Percentiles rank a stretch among this genome's conserved stretches.
Conservation (phyloP, 441 rosid species). For the Bruguiera hainesii region DNA sequence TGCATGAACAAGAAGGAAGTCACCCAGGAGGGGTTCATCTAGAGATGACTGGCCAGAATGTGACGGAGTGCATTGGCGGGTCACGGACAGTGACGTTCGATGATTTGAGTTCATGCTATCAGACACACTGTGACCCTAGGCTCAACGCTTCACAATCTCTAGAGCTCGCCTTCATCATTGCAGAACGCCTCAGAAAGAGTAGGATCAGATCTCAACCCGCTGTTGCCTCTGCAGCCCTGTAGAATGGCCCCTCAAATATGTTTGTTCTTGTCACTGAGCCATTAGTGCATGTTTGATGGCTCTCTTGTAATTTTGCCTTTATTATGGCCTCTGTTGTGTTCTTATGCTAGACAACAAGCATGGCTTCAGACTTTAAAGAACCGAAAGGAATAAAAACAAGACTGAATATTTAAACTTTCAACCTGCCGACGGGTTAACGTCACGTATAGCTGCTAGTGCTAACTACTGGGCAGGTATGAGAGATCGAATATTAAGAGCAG, state of each 20-base stretch:
- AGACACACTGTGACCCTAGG: constrained; percentile 92
- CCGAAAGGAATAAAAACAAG: not conserved
- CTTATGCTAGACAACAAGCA: not conserved
- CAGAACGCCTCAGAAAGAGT: constrained; percentile 90
- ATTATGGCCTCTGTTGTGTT: not conserved
- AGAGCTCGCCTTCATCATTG: constrained; percentile 89
- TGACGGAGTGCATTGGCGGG: constrained; percentile 96
- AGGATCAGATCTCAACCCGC: constrained; percentile 55
- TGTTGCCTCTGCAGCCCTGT: constrained; percentile 24
- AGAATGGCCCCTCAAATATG: constrained; percentile 5
- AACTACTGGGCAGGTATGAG: too few relatives aligned
- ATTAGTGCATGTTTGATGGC: constrained; percentile 8
- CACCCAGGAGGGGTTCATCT: constrained; percentile 89
- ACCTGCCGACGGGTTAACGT: too few relatives aligned
- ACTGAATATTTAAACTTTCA: not conserved
- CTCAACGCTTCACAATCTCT: constrained; percentile 94
- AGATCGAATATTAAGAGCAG: too few relatives aligned
- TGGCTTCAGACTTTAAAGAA: not conserved
- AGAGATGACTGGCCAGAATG: constrained; percentile 97
- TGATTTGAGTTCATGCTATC: constrained; percentile 88
- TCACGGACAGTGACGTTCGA: constrained; percentile 90
- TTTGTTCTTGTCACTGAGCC: constrained; percentile 1
- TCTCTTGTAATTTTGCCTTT: not conserved
- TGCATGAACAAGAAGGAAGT: constrained; percentile 97
- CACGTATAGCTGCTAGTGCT: too few relatives aligned